These are phyloP conservation scores for Boletellus ananiceps DNA, from an alignment of 768 basidiomycete species.

Conservation along the genomic window DNA sequence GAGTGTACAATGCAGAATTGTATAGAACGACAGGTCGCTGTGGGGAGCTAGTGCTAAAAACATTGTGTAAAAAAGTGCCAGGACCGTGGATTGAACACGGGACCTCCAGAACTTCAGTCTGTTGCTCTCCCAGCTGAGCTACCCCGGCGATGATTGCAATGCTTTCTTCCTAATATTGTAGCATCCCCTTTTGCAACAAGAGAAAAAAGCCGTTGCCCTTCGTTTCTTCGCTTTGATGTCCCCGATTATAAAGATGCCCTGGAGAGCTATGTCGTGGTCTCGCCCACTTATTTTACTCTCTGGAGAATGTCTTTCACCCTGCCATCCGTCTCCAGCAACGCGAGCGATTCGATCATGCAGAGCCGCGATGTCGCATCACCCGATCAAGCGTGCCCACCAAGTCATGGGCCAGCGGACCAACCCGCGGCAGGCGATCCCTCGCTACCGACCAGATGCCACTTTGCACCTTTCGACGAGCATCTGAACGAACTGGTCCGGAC, in stretches of 20 bases:
- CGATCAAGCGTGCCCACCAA: neutral
- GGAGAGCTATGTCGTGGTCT: neutral
- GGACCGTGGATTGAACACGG: conserved; percentile 77
- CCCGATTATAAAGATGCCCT: conserved; percentile 5
- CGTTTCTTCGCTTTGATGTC: neutral
- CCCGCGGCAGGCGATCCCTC: neutral
- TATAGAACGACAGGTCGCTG: neutral
- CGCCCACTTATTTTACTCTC: neutral
- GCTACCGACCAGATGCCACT: neutral
- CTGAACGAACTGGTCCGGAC: neutral
- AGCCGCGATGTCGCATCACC: neutral
- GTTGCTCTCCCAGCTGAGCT: conserved; percentile 76
- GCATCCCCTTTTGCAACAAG: no score
- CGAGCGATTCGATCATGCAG: neutral
- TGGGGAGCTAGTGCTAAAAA: neutral
- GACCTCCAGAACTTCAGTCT: conserved; percentile 79
- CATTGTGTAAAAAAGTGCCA: conserved; percentile 48
- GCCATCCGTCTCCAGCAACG: neutral
- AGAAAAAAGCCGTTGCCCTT: no score
- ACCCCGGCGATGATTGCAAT: conserved; percentile 40
- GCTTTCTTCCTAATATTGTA: neutral
- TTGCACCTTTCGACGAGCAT: conserved; percentile 11
- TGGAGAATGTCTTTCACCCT: no score
- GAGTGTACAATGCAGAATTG: neutral
- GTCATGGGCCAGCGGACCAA: neutral